Evolutionary conservation across 2,329 filamentous ascomycete species (phyloP), one percentile per base, ranked within the genome.

Genomic region (Phyllachora maydis): DNA sequence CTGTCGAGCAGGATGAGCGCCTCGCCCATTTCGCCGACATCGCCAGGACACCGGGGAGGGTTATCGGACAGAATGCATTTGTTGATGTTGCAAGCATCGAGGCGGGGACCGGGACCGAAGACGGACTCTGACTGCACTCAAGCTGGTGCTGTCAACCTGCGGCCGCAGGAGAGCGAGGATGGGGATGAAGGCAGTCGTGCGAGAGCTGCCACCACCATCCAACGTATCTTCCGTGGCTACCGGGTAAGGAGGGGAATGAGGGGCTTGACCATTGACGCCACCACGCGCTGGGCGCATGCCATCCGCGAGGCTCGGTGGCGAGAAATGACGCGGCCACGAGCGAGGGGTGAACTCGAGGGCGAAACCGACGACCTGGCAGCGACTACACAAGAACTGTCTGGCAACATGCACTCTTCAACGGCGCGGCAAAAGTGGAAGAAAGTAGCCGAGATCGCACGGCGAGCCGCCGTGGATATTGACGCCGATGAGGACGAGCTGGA

Each of bases 221-320:
- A 79, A 51, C 66, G 71, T 33, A 74, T 70, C 14, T 90, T 82
- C 41, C 61, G 81, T 16, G 78, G 79, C 5, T 78, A 90, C 43
- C 61, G 75, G 25, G 59, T 65, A 23, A 61, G 79, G 20, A 54
- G 79, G 22, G 70, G 79, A 42, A 54, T 88, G 35, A 45, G 63
- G 19, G 79, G 79, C 0, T 54, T 73, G 32, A 62, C 63, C 2
- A 42, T 90, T 16, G 63, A 76, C 42, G 61, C 76, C n/a, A 64
- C 57, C 15, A 68, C 69, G 15, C 54, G 76, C 35, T 83, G 75
- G 74, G 51, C 65, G 8, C 66, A 77, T 37, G 72, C 76, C 26
- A 49, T 68, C 7, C 49, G 55, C 12, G 68, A 69, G 30, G 54
- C 54, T 5, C 57, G 56, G 32, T 65, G 60, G 45, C 52, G 56